These are phyloP conservation scores for Pseudoscleropodium purum DNA, from an alignment of 225 moss, liverwort and hornwort genomes.

Conservation along the genomic window DNA sequence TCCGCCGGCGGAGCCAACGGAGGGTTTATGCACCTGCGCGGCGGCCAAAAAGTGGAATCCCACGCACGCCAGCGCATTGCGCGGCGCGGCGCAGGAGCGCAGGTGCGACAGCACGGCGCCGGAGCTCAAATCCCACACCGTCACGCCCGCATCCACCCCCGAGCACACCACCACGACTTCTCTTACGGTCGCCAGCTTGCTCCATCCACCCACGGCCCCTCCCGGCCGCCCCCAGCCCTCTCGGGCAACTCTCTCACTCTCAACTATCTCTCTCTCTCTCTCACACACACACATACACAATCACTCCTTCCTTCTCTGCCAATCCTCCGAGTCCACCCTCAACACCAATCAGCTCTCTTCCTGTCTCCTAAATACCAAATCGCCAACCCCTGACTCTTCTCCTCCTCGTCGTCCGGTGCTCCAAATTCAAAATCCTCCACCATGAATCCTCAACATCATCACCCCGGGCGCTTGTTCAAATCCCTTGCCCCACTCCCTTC, in stretches of 20 bases:
- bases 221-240: slow-evolving; percentile 17
- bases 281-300: background rate
- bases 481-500: background rate
- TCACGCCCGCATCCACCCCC: slow-evolving; percentile 85
- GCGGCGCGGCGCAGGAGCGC: slow-evolving; percentile 79
- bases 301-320: background rate
- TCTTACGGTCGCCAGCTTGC: slow-evolving; percentile 87
- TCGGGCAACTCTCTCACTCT: background rate
- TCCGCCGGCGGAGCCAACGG: slow-evolving; percentile 46
- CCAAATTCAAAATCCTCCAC: slow-evolving; percentile 2
- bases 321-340: background rate
- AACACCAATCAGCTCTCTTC: background rate
- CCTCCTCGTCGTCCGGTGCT: slow-evolving; percentile 1
- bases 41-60: slow-evolving; percentile 86
- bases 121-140: slow-evolving; percentile 81
- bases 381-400: background rate
- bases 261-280: background rate
- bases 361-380: background rate
- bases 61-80: slow-evolving; percentile 75
- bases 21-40: slow-evolving; percentile 78
- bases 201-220: slow-evolving; percentile 77
- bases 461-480: background rate
- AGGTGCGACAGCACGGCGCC: slow-evolving; percentile 72
- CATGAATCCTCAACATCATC: background rate
- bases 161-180: slow-evolving; percentile 98